Evolutionary conservation across 805 yeast genomes (phyloP), one percentile per base, ranked within the genome.

Genomic region (Saccharomycopsis vini): DNA sequence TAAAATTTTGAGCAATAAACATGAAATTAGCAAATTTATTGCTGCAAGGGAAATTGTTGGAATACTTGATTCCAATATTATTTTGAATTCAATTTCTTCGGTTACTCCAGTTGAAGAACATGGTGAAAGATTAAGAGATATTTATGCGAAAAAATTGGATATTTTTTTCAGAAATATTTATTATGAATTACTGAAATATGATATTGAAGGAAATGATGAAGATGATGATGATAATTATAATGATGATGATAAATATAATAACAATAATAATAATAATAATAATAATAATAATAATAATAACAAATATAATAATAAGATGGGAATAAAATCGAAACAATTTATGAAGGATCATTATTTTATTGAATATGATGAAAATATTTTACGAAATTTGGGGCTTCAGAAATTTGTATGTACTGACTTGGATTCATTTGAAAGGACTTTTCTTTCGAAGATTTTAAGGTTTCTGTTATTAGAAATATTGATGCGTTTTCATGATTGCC

Each of bases 391-490:
- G 21, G 15, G 15, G 20, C 12, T 38, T 2, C 12, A 21, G 10
- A 23, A 12, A 12, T 12, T 28, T 3, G 12, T 28, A 13, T 40
- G 36, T 28, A 16, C 5, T 7, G 21, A 40, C n/a, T n/a, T 44
- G 19, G 18, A 26, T 24, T 16, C 23, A 16, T 26, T 40, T n/a
- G 36, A 40, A 13, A 32, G 42, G 9, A 5, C 15, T 18, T 10
- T 35, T 13, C n/a, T 45, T 15, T 5, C 19, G n/a, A 22, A 41
- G 10, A 18, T 40, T 22, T 19, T 45, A 5, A 19, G 20, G n/a
- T 45, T 45, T 20, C 7, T 45, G 4, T 7, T 41, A 4, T 12
- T 22, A 3, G 45, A 41, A 10, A 7, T 45, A 10, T 18, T 45
- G 3, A 10, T 28, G 5, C 24, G 15, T 12, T 45, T 45, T 22